Percentiles rank a stretch among this genome's conserved stretches.
Evolutionary conservation across 1,284 basidiomycete species (phyloP).

Genomic region (Cutaneotrichosporon sp.): DNA sequence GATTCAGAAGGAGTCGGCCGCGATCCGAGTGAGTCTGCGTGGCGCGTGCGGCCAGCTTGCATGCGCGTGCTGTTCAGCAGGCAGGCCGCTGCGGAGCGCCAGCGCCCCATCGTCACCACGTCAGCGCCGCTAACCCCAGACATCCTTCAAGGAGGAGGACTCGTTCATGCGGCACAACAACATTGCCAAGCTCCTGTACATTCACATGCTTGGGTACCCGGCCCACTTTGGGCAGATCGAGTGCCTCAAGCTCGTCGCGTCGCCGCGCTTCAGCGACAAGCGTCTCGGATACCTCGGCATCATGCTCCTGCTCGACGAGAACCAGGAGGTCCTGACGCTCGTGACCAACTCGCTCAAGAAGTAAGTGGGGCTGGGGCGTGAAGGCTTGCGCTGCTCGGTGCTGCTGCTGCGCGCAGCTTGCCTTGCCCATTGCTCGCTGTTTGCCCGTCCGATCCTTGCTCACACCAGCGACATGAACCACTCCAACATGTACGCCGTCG

Average conservation of each 20-base stretch:
- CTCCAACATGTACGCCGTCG: conserved; percentile 98
- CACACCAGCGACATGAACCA: conserved; percentile 94
- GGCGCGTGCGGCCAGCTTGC: too few relatives aligned
- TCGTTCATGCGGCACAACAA: conserved; percentile 92
- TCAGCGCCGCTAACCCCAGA: conserved; percentile 46
- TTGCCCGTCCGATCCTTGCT: neutral
- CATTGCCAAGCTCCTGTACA: conserved; percentile 97
- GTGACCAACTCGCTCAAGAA: conserved; percentile 99
- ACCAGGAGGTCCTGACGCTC: conserved; percentile 94
- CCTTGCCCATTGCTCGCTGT: neutral
- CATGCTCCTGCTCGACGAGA: conserved; percentile 97
- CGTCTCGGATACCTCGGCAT: conserved; percentile 95
- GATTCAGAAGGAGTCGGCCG: conserved; percentile 97
- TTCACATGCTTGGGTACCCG: conserved; percentile 99
- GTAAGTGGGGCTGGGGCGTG: conserved; percentile 61
- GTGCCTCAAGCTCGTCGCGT: conserved; percentile 98
- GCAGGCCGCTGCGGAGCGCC: neutral
- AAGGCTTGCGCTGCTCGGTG: neutral
- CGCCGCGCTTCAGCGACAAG: conserved; percentile 95
- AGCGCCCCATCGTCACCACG: neutral
- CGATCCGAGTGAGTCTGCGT: conserved; percentile 65
- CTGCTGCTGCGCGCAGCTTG: too few relatives aligned
- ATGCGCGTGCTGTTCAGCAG: neutral
- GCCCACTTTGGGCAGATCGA: conserved; percentile 99
- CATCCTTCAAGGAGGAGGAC: conserved; percentile 97